Conservation (phyloP, 495 filamentous ascomycete species). For the Lophiotrema nucula region DNA sequence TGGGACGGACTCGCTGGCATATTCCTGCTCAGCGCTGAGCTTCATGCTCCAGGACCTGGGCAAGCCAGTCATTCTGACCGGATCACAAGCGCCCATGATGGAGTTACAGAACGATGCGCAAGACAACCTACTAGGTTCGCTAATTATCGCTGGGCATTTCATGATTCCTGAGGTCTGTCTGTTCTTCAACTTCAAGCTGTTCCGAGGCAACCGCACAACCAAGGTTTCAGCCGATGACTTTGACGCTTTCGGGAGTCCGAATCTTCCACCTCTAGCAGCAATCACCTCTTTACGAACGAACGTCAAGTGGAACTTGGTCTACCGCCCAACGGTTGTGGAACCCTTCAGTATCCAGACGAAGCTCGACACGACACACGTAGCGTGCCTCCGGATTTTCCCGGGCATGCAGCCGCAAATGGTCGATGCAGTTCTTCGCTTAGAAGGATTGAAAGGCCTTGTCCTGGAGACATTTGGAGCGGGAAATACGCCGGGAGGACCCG, state of each 20-base stretch:
- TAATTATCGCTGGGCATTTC: slow-evolving; percentile 94
- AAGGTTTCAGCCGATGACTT: slow-evolving; percentile 88
- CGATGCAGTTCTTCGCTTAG: slow-evolving; percentile 77
- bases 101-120: slow-evolving; percentile 91
- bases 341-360: slow-evolving; percentile 75
- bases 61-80: slow-evolving; percentile 88
- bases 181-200: slow-evolving; percentile 93
- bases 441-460: slow-evolving; percentile 77
- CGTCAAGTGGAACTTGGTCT: slow-evolving; percentile 79
- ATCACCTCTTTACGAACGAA: slow-evolving; percentile 77
- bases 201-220: slow-evolving; percentile 83
- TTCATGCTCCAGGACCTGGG: slow-evolving; percentile 94
- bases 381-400: slow-evolving; percentile 90
- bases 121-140: slow-evolving; percentile 89
- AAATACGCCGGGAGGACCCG: slow-evolving; percentile 83
- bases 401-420: slow-evolving; percentile 96
- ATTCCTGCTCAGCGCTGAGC: slow-evolving; percentile 86
- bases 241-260: slow-evolving; percentile 83
- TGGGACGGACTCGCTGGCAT: slow-evolving; percentile 90
- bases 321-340: slow-evolving; percentile 68
- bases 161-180: slow-evolving; percentile 94
- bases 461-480: slow-evolving; percentile 95
- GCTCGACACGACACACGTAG: slow-evolving; percentile 83
- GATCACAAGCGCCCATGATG: slow-evolving; percentile 89
- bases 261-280: slow-evolving; percentile 73